phyloP scores from a whole-genome alignment of 1,284 basidiomycete species.

The Ganoderma sinense region DNA sequence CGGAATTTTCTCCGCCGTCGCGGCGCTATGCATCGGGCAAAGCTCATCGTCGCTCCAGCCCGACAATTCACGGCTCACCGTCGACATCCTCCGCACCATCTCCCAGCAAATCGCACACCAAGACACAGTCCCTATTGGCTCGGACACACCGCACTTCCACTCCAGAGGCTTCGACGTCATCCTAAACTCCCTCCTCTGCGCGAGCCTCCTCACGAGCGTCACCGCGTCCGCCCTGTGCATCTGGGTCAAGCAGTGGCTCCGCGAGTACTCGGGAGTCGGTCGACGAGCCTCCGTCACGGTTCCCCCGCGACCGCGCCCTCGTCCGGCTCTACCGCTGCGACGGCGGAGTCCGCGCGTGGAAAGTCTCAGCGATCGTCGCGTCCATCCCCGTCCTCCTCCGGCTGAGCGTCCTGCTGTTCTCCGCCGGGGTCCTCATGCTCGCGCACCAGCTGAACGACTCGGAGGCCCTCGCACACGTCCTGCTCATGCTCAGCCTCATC shows the following conservation, averaged over 20 bases:
- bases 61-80: neutral
- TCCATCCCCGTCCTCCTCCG: constrained; percentile 23
- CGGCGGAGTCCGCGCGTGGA: constrained; percentile 13
- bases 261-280: constrained; percentile 18
- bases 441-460: constrained; percentile 14
- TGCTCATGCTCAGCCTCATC: constrained; percentile 4
- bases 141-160: neutral
- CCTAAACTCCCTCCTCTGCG: constrained; percentile 12
- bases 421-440: constrained; percentile 13
- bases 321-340: constrained; percentile 9
- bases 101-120: constrained; percentile 12
- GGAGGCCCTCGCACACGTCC: constrained; percentile 11
- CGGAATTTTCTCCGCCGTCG: constrained; percentile 18
- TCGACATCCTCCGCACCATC: constrained; percentile 9
- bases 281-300: constrained; percentile 6
- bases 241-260: constrained; percentile 23
- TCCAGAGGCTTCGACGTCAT: constrained; percentile 9
- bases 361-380: constrained; percentile 8
- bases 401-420: constrained; percentile 21
- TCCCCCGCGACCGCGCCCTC: constrained; percentile 11
- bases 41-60: constrained; percentile 4
- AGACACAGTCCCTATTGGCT: neutral
- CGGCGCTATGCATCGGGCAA: constrained; percentile 15
- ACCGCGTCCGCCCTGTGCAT: constrained; percentile 19
- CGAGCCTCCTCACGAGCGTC: constrained; percentile 18